Percentiles rank a stretch among this genome's conserved stretches.
phyloP scores from a whole-genome alignment of 2,329 filamentous ascomycete species.

The Lasiodiplodia sp. region DNA sequence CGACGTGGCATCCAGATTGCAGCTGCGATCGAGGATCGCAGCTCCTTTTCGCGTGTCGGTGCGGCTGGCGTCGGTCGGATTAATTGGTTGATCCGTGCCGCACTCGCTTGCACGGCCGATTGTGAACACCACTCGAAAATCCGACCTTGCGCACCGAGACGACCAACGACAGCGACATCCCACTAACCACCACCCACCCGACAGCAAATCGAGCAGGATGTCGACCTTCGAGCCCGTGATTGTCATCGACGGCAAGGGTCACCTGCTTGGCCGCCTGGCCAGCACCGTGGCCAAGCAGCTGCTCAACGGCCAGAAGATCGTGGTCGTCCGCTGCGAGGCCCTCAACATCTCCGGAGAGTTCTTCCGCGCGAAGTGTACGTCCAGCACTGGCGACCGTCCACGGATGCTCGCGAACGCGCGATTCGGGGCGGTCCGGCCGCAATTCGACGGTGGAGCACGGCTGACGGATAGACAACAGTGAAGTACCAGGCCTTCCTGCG shows the following conservation, averaged over 20 bases:
- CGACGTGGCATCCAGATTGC: slow-evolving; percentile 12
- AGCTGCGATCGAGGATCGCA: slow-evolving; percentile 13
- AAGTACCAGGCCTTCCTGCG: slow-evolving; percentile 99
- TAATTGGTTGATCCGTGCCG: slow-evolving; percentile 10
- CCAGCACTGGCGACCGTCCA: slow-evolving; percentile 30
- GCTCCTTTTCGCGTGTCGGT: slow-evolving; percentile 18
- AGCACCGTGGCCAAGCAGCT: slow-evolving; percentile 99
- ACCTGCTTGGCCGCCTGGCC: slow-evolving; percentile 98
- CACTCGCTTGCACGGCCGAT: slow-evolving; percentile 27
- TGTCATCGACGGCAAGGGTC: slow-evolving; percentile 99
- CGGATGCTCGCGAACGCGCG: background rate
- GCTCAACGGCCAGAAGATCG: slow-evolving; percentile 98
- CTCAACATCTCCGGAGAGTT: slow-evolving; percentile 99
- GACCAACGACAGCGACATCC: slow-evolving; percentile 31
- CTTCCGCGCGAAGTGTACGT: slow-evolving; percentile 99
- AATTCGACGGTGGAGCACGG: slow-evolving; percentile 55
- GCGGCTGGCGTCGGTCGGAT: slow-evolving; percentile 21
- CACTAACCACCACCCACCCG: slow-evolving; percentile 30
- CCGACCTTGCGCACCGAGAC: slow-evolving; percentile 29
- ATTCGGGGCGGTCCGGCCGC: slow-evolving; percentile 8
- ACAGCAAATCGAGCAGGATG: slow-evolving; percentile 58
- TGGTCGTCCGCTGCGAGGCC: slow-evolving; percentile 97
- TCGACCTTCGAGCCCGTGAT: slow-evolving; percentile 74
- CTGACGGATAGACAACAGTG: slow-evolving; percentile 67
- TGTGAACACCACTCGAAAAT: slow-evolving; percentile 26